Evolutionary conservation across 2,329 filamentous ascomycete species (phyloP).

Genomic region (Aureobasidium namibiae): DNA sequence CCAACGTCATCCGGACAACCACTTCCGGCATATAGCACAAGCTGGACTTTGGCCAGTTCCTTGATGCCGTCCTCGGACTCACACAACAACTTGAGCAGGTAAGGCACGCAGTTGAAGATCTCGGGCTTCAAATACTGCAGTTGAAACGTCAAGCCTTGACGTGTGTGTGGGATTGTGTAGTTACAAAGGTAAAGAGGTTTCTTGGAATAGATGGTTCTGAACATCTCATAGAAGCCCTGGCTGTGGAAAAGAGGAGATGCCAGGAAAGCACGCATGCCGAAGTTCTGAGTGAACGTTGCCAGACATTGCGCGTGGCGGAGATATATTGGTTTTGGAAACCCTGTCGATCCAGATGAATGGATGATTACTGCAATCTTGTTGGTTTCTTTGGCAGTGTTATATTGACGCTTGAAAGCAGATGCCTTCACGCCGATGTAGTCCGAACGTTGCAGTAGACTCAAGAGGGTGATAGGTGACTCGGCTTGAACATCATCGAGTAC

Average conservation of each 20-base stretch:
- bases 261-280: constrained; percentile 43
- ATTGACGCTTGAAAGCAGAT: constrained; percentile 18
- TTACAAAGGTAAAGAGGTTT: constrained; percentile 49
- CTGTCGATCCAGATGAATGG: constrained; percentile 51
- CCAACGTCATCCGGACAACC: constrained; percentile 28
- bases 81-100: constrained; percentile 54
- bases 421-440: constrained; percentile 19
- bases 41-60: constrained; percentile 20
- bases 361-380: constrained; percentile 36
- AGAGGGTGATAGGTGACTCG: constrained; percentile 21
- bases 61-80: constrained; percentile 46
- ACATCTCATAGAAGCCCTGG: constrained; percentile 49
- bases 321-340: constrained; percentile 55
- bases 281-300: constrained; percentile 39
- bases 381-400: constrained; percentile 21
- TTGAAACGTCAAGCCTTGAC: constrained; percentile 23
- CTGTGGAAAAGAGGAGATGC: constrained; percentile 53
- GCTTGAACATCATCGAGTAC: constrained; percentile 26
- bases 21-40: constrained; percentile 27
- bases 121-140: constrained; percentile 31
- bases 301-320: constrained; percentile 47
- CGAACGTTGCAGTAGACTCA: constrained; percentile 22
- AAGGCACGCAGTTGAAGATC: constrained; percentile 56
- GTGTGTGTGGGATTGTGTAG: constrained; percentile 46
- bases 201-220: constrained; percentile 43